Base-by-base conservation (phyloP, 768 basidiomycete species). In the Naganishia onofrii region DNA sequence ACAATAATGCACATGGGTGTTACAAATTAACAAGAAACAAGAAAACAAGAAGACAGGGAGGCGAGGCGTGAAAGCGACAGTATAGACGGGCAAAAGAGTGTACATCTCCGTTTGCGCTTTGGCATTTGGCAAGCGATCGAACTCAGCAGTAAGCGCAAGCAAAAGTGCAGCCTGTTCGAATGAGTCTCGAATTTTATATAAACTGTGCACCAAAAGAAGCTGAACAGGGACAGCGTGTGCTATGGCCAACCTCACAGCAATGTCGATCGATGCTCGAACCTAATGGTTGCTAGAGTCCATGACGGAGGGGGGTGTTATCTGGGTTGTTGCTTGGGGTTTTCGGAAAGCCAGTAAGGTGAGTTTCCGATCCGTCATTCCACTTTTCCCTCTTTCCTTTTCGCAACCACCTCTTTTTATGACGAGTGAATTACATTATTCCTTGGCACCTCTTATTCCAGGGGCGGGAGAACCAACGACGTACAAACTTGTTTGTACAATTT, bases 401-500 rank as follows among this genome's bases (percentile, higher is more conserved):
- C 15, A 13, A 7, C 19, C 26, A 19, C 3, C 9, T 51, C 48
- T 51, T 42, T 23, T 63, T 42, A 63, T 63, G 60, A 63, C 60
- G 60, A 63, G 60, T 63, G 60, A 63, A 63, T 63, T 63, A 44
- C 38, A n/a, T 63, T 63, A 63, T 63, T 63, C 60, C 60, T 63
- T 63, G 60, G 60, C 60, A 63, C 60, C 60, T 63, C 60, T 63
- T 63, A 63, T 63, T 63, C 60, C 60, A 63, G 60, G 60, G 60
- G 60, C 60, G 60, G 23, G 13, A 44, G 60, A 63, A 44, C 23
- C 60, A 63, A 63, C 42, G 60, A 63, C 60, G 60, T 44, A 26
- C 38, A 63, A 44, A 63, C 38, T 42, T 44, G 60, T 44, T 44
- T 63, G 60, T 44, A 17, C 60, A 63, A 63, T 63, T 63, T 44